Conservation (phyloP, 805 yeast species). For the Kodamaea restingae region DNA sequence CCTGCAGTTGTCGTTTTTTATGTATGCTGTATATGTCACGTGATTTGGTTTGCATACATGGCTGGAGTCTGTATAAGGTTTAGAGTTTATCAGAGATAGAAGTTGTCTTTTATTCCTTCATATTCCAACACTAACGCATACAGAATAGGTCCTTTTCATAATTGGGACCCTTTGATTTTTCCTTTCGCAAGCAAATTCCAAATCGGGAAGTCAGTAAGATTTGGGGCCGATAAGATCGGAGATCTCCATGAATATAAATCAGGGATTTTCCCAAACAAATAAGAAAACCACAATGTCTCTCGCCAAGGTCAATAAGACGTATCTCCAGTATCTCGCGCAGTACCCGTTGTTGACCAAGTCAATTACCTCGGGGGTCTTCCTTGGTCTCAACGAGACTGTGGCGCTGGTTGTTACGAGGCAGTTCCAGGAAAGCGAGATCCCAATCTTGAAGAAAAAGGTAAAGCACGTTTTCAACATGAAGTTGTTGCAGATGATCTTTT, state of each 20-base stretch:
- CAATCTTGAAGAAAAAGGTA: slow-evolving; percentile 17
- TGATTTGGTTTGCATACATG: no score
- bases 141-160: no score
- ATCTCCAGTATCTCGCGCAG: slow-evolving; percentile 36
- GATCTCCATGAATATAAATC: slow-evolving; percentile 1
- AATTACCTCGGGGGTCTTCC: slow-evolving; percentile 51
- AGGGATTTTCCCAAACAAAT: not conserved
- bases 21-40: no score
- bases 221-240: slow-evolving; percentile 1
- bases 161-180: no score
- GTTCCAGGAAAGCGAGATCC: slow-evolving; percentile 20
- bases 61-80: no score
- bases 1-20: slow-evolving; percentile 14
- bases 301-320: slow-evolving; percentile 21
- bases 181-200: no score
- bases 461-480: slow-evolving; percentile 42
- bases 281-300: slow-evolving; percentile 9
- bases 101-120: no score
- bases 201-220: not conserved
- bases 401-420: slow-evolving; percentile 52
- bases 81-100: no score
- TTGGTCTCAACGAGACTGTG: slow-evolving; percentile 53
- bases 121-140: no score
- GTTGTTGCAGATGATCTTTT: slow-evolving; percentile 51
- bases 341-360: slow-evolving; percentile 60